Percentiles rank a stretch among this genome's conserved stretches.
Conservation (phyloP, 2,329 filamentous ascomycete species). For the Fusarium mexicanum region DNA sequence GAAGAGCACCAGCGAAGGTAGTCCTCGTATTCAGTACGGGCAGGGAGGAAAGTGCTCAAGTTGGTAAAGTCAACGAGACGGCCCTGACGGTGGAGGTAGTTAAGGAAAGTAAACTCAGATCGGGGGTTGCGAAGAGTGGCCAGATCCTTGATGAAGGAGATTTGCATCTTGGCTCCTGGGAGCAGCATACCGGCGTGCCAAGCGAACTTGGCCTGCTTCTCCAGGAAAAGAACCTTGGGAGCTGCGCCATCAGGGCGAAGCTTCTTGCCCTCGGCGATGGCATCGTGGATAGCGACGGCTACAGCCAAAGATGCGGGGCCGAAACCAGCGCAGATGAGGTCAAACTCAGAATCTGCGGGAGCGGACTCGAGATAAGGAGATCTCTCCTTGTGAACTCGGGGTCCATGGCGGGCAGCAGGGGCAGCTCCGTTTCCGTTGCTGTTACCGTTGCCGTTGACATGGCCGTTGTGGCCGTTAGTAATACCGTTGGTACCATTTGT, state of each 20-base stretch:
- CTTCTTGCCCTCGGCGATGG: slow-evolving; percentile 63
- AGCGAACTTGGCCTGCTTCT: slow-evolving; percentile 83
- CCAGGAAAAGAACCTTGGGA: slow-evolving; percentile 85
- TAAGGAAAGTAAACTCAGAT: slow-evolving; percentile 93
- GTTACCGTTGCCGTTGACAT: slow-evolving; percentile 32
- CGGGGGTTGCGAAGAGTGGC: slow-evolving; percentile 88
- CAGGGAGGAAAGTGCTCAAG: slow-evolving; percentile 85
- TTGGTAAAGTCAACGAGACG: slow-evolving; percentile 93
- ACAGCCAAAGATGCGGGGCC: slow-evolving; percentile 91
- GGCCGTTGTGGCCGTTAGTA: slow-evolving; percentile 13
- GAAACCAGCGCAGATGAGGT: slow-evolving; percentile 91
- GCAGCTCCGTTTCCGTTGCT: slow-evolving; percentile 38
- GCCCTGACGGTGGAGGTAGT: slow-evolving; percentile 85
- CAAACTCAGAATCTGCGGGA: slow-evolving; percentile 72
- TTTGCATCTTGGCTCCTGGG: slow-evolving; percentile 95
- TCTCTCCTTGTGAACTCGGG: slow-evolving; percentile 38
- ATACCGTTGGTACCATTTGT: slow-evolving; percentile 21
- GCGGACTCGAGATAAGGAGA: slow-evolving; percentile 38
- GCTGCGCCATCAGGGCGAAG: slow-evolving; percentile 53
- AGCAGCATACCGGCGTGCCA: slow-evolving; percentile 98
- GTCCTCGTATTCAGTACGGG: slow-evolving; percentile 90
- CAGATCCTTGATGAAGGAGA: slow-evolving; percentile 96
- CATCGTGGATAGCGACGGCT: slow-evolving; percentile 87
- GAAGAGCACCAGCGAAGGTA: slow-evolving; percentile 93
- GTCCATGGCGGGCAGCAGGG: slow-evolving; percentile 29